These are phyloP conservation scores for Penicillium occitanis DNA, from an alignment of 2,329 filamentous ascomycete species.

Conservation along the genomic window DNA sequence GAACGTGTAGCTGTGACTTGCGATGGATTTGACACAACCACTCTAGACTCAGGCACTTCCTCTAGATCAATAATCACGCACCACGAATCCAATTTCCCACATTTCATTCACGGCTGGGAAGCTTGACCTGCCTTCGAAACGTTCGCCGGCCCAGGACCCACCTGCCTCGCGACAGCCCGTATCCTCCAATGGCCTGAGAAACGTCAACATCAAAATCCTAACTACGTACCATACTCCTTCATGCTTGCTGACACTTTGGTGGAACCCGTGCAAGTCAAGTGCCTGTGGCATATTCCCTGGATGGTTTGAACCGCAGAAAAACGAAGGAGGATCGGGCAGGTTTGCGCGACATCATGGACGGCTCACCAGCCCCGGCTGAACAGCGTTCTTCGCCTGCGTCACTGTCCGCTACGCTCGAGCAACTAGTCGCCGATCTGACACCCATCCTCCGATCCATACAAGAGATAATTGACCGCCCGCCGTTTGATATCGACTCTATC, in stretches of 20 bases:
- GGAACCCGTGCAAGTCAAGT: neutral
- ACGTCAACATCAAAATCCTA: neutral
- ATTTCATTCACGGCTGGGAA: neutral
- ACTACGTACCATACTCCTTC: neutral
- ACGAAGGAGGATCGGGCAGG: constrained; percentile 11
- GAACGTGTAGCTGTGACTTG: neutral
- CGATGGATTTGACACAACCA: neutral
- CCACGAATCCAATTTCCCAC: neutral
- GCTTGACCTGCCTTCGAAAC: neutral
- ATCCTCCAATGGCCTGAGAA: constrained; percentile 2
- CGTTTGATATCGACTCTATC: constrained; percentile 34
- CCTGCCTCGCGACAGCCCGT: constrained; percentile 8
- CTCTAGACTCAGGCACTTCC: neutral
- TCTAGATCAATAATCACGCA: neutral
- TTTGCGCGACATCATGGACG: constrained; percentile 20
- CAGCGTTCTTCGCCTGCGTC: constrained; percentile 16
- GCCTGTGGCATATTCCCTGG: neutral
- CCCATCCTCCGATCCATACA: constrained; percentile 38
- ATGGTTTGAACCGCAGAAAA: constrained; percentile 5
- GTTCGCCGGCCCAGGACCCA: neutral
- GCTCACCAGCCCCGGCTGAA: constrained; percentile 13
- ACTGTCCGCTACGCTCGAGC: constrained; percentile 12
- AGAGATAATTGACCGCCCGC: constrained; percentile 31
- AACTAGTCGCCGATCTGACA: constrained; percentile 16
- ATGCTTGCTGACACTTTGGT: neutral